phyloP scores from a whole-genome alignment of 2,329 filamentous ascomycete species.

The Ophiocordyceps unilateralis region DNA sequence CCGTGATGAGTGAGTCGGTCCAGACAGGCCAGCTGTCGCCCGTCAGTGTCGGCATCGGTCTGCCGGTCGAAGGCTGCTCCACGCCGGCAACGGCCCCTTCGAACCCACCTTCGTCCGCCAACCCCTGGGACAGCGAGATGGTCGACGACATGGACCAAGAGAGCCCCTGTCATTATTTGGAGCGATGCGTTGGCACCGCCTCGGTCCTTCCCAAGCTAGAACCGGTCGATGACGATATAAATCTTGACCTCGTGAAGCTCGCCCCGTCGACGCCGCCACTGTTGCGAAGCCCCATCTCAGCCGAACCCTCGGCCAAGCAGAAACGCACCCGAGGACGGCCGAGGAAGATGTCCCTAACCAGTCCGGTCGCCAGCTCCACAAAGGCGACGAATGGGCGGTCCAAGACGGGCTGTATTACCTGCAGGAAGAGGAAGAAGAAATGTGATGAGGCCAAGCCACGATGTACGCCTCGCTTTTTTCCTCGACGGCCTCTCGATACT shows the following conservation, averaged over 20 bases:
- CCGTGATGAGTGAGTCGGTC: slow-evolving; percentile 11
- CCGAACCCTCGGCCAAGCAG: slow-evolving; percentile 19
- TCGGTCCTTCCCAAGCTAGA: slow-evolving; percentile 37
- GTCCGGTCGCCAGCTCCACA: slow-evolving; percentile 33
- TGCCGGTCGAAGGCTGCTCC: slow-evolving; percentile 19
- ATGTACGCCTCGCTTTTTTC: slow-evolving; percentile 22
- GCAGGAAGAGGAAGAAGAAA: slow-evolving; percentile 54
- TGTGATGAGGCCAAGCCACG: slow-evolving; percentile 52
- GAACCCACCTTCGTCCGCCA: slow-evolving; percentile 26
- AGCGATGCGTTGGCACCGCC: slow-evolving; percentile 26
- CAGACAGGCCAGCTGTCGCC: slow-evolving; percentile 34
- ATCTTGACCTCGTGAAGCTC: slow-evolving; percentile 33
- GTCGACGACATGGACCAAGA: slow-evolving; percentile 20
- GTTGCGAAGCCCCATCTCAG: slow-evolving; percentile 6
- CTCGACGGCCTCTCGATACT: neutral
- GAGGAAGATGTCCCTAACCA: slow-evolving; percentile 52
- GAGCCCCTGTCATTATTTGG: slow-evolving; percentile 32
- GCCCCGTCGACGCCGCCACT: slow-evolving; percentile 11
- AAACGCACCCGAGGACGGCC: slow-evolving; percentile 65
- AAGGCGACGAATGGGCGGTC: slow-evolving; percentile 65
- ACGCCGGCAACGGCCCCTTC: slow-evolving; percentile 26
- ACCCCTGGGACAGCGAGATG: slow-evolving; percentile 23
- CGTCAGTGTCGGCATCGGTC: slow-evolving; percentile 31
- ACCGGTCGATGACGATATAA: slow-evolving; percentile 36
- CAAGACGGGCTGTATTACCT: slow-evolving; percentile 53